Conservation (phyloP, 129 eudicot species). For the Flaveria ramosissima region DNA sequence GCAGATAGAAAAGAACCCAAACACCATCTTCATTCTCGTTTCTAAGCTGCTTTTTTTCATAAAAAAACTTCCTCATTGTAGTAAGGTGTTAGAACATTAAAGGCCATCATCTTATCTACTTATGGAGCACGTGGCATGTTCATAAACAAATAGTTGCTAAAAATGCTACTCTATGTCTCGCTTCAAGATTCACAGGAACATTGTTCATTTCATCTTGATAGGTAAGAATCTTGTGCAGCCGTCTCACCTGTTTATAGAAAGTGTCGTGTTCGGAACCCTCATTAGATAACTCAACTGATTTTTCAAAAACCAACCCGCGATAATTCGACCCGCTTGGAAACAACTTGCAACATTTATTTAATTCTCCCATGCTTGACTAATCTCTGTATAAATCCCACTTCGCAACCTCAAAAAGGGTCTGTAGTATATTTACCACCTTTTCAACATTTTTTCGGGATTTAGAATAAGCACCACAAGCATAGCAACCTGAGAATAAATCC, state of each 20-base stretch:
- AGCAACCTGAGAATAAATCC: constrained; percentile 59
- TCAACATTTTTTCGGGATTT: constrained; percentile 53
- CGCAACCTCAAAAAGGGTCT: constrained; percentile 77
- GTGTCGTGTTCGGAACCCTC: constrained; percentile 43
- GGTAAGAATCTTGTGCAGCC: constrained; percentile 76
- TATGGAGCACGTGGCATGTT: constrained; percentile 98
- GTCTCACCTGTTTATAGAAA: constrained; percentile 73
- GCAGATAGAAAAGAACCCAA: constrained; percentile 81
- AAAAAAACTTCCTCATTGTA: constrained; percentile 87
- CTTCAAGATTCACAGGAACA: constrained; percentile 79
- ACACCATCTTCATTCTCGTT: constrained; percentile 96
- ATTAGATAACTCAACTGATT: constrained; percentile 57
- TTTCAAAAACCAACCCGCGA: constrained; percentile 65
- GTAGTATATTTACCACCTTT: constrained; percentile 74
- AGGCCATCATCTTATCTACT: constrained; percentile 95
- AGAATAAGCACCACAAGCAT: constrained; percentile 50
- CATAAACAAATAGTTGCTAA: constrained; percentile 92
- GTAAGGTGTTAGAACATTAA: constrained; percentile 91
- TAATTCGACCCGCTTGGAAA: constrained; percentile 54
- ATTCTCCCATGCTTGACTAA: constrained; percentile 49
- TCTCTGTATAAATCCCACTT: constrained; percentile 78
- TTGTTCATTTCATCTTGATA: constrained; percentile 81
- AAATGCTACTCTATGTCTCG: constrained; percentile 85
- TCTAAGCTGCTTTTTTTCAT: constrained; percentile 76
- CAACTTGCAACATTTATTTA: constrained; percentile 56